Evolutionary conservation across 106 monocot species (phyloP).

Genomic region (Dendrobium officinale): DNA sequence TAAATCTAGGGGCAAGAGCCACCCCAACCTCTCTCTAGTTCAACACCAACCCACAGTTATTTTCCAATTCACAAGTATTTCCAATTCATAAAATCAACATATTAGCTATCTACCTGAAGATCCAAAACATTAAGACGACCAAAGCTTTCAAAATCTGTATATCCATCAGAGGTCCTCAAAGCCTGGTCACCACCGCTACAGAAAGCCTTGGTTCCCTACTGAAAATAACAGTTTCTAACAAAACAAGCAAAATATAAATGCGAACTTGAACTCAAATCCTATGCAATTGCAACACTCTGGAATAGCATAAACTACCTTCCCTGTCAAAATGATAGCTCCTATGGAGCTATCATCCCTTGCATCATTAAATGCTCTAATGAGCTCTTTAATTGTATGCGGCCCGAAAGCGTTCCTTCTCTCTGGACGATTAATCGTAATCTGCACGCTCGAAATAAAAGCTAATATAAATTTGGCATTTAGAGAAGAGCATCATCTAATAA

Average conservation of each 20-base stretch:
- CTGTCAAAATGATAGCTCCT: slow-evolving; percentile 79
- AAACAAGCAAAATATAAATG: slow-evolving; percentile 7
- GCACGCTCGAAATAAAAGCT: neutral
- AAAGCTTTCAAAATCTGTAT: slow-evolving; percentile 72
- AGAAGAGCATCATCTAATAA: neutral
- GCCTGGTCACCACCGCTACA: slow-evolving; percentile 94
- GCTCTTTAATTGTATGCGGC: slow-evolving; percentile 81
- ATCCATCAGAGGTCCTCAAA: slow-evolving; percentile 74
- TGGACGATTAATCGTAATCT: slow-evolving; percentile 91
- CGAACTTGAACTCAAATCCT: neutral
- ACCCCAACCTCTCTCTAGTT: neutral
- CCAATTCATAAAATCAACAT: neutral
- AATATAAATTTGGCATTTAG: neutral
- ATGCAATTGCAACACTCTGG: neutral
- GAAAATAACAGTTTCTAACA: slow-evolving; percentile 4
- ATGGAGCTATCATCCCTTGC: slow-evolving; percentile 84
- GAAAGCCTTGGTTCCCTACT: slow-evolving; percentile 72
- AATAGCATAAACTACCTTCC: slow-evolving; percentile 28
- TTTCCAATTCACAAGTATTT: neutral
- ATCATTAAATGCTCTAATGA: slow-evolving; percentile 78
- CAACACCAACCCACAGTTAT: neutral
- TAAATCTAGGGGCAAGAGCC: too few relatives aligned
- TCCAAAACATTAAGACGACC: slow-evolving; percentile 87
- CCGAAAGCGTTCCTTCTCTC: slow-evolving; percentile 90
- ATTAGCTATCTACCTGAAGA: slow-evolving; percentile 53